phyloP scores from a whole-genome alignment of 257 asterid genomes.

The Forsythia suspensa region DNA sequence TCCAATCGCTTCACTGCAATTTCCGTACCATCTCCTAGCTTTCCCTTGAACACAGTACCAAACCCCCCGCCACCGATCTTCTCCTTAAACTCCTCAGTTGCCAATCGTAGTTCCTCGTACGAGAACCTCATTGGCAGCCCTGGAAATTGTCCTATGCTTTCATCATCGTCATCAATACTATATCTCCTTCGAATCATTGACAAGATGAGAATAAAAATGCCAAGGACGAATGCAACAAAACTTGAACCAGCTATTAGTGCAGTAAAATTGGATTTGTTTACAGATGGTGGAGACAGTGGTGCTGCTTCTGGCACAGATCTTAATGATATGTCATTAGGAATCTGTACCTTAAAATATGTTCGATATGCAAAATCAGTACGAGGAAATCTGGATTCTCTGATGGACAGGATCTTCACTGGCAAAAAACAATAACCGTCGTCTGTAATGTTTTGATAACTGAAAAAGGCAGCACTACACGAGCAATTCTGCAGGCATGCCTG shows the following conservation, averaged over 20 bases:
- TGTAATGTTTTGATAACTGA: neutral
- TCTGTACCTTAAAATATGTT: neutral
- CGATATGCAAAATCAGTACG: neutral
- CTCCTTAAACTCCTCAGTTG: constrained; percentile 19
- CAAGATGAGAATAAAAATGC: neutral
- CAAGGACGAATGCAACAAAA: neutral
- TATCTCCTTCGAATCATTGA: neutral
- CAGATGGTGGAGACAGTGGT: neutral
- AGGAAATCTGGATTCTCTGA: neutral
- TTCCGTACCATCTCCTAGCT: constrained; percentile 1
- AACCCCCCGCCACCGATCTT: constrained; percentile 33
- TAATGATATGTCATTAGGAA: neutral
- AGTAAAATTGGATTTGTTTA: neutral
- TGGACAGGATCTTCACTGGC: constrained; percentile 19
- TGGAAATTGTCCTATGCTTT: constrained; percentile 6
- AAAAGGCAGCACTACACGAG: constrained; percentile 28
- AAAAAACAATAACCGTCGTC: constrained; percentile 3
- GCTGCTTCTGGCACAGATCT: neutral
- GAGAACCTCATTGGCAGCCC: constrained; percentile 32
- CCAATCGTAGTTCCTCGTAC: constrained; percentile 1
- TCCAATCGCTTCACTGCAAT: constrained; percentile 27
- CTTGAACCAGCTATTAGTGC: neutral
- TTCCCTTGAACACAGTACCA: constrained; percentile 26
- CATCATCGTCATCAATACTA: neutral
- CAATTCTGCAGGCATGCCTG: constrained; percentile 20